A percentile compares a stretch with the other conserved stretches of the same genome.
These are phyloP conservation scores for Trichomonas vaginalis DNA, from an alignment of 208 protist species.

Conservation along the genomic window DNA sequence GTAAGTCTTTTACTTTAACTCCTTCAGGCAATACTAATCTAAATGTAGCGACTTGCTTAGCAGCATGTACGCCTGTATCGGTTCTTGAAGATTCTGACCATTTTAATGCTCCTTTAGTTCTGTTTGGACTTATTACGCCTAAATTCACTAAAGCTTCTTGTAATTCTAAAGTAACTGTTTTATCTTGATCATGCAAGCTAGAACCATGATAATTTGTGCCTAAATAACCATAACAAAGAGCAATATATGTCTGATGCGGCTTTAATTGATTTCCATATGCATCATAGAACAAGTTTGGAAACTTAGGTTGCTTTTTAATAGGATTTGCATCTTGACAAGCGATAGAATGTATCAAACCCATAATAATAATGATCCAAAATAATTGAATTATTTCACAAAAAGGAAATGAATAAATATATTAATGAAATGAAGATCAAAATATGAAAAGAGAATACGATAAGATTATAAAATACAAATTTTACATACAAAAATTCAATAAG, in stretches of 20 bases:
- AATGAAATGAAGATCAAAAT: no score
- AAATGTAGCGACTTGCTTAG: neutral
- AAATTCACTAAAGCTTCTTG: neutral
- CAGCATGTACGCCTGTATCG: neutral
- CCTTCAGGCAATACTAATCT: neutral
- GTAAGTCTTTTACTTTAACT: neutral
- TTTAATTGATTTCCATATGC: neutral
- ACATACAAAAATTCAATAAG: no score
- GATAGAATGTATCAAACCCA: neutral
- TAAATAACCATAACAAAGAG: neutral
- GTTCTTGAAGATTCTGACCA: slow-evolving; percentile 4
- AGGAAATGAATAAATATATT: no score
- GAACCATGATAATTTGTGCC: neutral
- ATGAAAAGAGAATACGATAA: no score
- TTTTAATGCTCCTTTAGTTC: neutral
- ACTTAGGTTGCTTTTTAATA: neutral
- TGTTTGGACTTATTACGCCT: neutral
- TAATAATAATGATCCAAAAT: no score
- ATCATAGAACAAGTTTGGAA: neutral
- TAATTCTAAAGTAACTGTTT: neutral
- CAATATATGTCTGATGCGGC: neutral
- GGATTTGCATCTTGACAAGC: neutral
- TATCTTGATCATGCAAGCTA: neutral
- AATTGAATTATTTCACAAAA: no score
- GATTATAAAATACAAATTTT: no score